Percentiles rank a stretch among this genome's conserved stretches.
Conservation (phyloP, 1,284 basidiomycete genomes). For the Sphaerobolus stellatus region DNA sequence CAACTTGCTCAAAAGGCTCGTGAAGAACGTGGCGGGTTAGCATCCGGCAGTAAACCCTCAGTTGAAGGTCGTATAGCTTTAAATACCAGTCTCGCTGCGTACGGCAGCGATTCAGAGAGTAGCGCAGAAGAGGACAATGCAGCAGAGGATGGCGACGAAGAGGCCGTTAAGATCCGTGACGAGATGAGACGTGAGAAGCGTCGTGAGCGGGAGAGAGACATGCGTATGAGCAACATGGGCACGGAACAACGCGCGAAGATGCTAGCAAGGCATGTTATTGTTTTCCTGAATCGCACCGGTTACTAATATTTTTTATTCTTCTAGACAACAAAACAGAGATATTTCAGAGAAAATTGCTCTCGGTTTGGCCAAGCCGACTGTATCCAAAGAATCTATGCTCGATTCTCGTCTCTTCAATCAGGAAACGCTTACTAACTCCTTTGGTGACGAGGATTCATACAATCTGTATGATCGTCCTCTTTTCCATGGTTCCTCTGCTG, state of each 20-base stretch:
- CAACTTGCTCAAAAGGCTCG: constrained; percentile 92
- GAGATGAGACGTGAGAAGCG: constrained; percentile 90
- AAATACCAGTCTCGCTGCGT: constrained; percentile 78
- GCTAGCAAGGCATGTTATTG: constrained; percentile 63
- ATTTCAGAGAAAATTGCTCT: constrained; percentile 99
- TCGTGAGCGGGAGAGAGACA: constrained; percentile 91
- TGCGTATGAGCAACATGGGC: constrained; percentile 99
- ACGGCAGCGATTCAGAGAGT: constrained; percentile 74
- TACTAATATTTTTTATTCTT: not conserved
- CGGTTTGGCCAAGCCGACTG: constrained; percentile 93
- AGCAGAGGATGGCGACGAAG: constrained; percentile 69
- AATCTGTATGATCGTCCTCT: constrained; percentile 93
- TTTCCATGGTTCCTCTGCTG: constrained; percentile 94
- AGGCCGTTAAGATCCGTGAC: constrained; percentile 84
- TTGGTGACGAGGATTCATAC: constrained; percentile 92
- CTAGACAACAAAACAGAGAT: constrained; percentile 89
- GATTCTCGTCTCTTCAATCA: constrained; percentile 98
- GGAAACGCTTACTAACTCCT: constrained; percentile 77
- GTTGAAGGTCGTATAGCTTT: constrained; percentile 45
- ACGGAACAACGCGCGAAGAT: constrained; percentile 94
- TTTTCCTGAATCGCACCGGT: not conserved
- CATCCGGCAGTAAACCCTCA: constrained; percentile 51
- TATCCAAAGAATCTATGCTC: constrained; percentile 94
- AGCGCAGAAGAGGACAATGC: constrained; percentile 48
- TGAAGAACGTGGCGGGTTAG: constrained; percentile 86